Base-by-base conservation (phyloP, 2,329 filamentous ascomycete genomes). In the Emydomyces testavorans region DNA sequence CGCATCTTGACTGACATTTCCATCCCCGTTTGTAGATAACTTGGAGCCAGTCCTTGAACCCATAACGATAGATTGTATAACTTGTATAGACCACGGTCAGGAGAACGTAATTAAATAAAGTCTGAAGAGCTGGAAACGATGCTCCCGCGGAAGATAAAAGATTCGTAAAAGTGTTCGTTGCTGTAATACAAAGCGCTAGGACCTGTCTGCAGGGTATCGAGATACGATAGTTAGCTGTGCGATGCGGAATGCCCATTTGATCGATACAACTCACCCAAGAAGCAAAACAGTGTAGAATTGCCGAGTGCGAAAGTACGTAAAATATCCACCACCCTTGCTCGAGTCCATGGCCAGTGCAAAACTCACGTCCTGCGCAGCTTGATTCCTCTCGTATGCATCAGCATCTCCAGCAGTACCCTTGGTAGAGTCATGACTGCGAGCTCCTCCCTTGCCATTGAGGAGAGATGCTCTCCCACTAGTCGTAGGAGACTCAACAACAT, bases 61-160 rank as follows among this genome's bases (percentile, higher is more conserved):
- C 90, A 61, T 93, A 86, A 56, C 77, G 76, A 71, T 85, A 84
- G 28, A 95, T 68, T 11, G 86, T 88, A 60, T 84, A 79, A 32
- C 79, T 74, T 20, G 86, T 83, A 72, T 93, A 98, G 62, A 95
- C 78, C 50, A 86, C 48, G 52, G 82, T 82, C 54, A 98, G 76
- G 42, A 95, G 69, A 36, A 88, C 75, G 68, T 98, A 98, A 69
- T 92, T 94, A 76, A 95, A 93, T 59, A 96, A 78, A 24, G 85
- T 87, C 70, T 98, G 92, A 71, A 96, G 94, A 48, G 92, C 87
- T 6, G 92, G 92, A 56, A 96, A 93, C 52, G 78, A 87, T 55
- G 83, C 89, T 42, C 80, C 76, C 53, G 76, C 67, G 4, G 69
- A 65, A 49, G 74, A 74, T 24, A 98, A 79, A 48, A 95, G 78